Evolutionary conservation across 2,329 filamentous ascomycete genomes (phyloP).

Genomic region (Zasmidium angulare): DNA sequence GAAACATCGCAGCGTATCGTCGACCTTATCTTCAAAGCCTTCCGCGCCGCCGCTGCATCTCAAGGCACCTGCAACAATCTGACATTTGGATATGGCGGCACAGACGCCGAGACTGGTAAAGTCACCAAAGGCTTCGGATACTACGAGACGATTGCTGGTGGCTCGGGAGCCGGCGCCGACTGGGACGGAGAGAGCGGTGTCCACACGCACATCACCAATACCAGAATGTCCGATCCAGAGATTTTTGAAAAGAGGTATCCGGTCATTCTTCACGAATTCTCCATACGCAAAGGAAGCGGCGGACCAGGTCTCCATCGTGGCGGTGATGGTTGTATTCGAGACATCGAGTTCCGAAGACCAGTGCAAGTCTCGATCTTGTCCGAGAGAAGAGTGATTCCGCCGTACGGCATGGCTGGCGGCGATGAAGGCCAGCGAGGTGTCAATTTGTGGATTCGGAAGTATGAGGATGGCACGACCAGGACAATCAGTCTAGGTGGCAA

Average conservation of each 20-base stretch:
- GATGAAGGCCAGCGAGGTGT: constrained; percentile 34
- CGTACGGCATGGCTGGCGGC: constrained; percentile 37
- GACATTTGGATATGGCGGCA: constrained; percentile 38
- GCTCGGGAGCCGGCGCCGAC: constrained; percentile 34
- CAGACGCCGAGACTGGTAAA: constrained; percentile 36
- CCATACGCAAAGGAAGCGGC: constrained; percentile 34
- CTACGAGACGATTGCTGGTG: constrained; percentile 41
- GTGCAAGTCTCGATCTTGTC: constrained; percentile 34
- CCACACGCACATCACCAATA: constrained; percentile 41
- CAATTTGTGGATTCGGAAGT: constrained; percentile 31
- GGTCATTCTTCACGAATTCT: constrained; percentile 35
- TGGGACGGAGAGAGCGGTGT: constrained; percentile 37
- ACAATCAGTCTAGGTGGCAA: constrained; percentile 27
- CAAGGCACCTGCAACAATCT: constrained; percentile 35
- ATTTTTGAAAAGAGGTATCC: constrained; percentile 38
- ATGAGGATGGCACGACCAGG: constrained; percentile 20
- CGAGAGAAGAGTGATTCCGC: constrained; percentile 34
- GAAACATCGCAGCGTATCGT: constrained; percentile 35
- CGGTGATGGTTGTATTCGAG: constrained; percentile 35
- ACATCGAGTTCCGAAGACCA: constrained; percentile 33
- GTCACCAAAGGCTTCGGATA: constrained; percentile 34
- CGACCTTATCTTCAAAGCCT: constrained; percentile 35
- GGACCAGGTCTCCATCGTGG: constrained; percentile 33
- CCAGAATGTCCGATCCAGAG: constrained; percentile 39
- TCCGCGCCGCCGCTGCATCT: constrained; percentile 32